Base-by-base conservation (phyloP, 768 basidiomycete genomes). In the Dioszegia hungarica region DNA sequence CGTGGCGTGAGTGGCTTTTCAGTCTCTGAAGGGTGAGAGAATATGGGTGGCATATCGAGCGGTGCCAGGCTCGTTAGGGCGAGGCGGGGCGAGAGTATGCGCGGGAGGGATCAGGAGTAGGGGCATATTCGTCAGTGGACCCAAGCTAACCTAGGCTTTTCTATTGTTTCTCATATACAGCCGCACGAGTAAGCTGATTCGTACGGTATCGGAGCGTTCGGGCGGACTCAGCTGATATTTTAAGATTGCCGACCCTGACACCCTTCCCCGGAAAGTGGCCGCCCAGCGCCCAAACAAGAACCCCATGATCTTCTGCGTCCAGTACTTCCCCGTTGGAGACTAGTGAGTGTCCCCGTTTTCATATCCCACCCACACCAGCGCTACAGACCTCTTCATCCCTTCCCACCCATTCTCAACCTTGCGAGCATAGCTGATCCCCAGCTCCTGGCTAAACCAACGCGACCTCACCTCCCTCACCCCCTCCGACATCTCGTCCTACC, bases 301-400 rank as follows among this genome's bases (percentile, higher is more conserved):
- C 10, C 79, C 78, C 12, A 86, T 84, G 63, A 65, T 59, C 29
- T 86, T 88, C 77, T 84, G 84, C 61, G 82, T 86, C 29, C 81
- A 86, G 62, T 99, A 93, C 82, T 98, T 95, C 82, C 92, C 95
- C 4, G 83, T 82, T 27, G 92, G 89, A 49, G 94, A 97, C 78
- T 89, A 86, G 95, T 98, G 69, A 75, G 94, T 85, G 20, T 39
- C 40, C 27, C 2, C 8, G 25, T n/a, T 37, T 47, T 47, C 14
- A n/a, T 33, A 24, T 11, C 34, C 14, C n/a, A 5, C 20, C 22
- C 37, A 10, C 36, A 8, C 48, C 17, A n/a, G n/a, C n/a, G n/a
- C n/a, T n/a, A n/a, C n/a, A 25, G 6, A 31, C 37, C 2, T 38
- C 19, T n/a, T 45, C 27, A 14, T 25, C 47, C 19, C 24, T 25